Conservation (phyloP, 192 early-diverging fungal species). For the Coemansia brasiliensis region DNA sequence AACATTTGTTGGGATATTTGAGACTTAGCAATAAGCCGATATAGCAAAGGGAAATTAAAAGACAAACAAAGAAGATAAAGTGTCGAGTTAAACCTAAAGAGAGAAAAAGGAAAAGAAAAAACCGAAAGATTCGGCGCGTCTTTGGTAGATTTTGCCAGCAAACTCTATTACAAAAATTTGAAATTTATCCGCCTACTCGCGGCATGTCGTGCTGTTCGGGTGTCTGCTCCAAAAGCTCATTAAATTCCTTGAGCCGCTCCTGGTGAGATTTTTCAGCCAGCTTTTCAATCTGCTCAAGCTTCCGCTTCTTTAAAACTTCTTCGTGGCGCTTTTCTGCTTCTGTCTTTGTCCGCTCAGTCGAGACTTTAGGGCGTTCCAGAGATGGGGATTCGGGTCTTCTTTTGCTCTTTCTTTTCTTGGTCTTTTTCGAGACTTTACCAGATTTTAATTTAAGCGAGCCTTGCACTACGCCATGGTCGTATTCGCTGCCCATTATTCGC, state of each 20-base stretch:
- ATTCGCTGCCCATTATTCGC: conserved; percentile 36
- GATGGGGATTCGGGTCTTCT: not conserved
- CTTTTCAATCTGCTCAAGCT: conserved; percentile 41
- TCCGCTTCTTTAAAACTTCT: conserved; percentile 20
- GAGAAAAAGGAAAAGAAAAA: no score
- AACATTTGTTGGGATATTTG: no score
- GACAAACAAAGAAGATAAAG: no score
- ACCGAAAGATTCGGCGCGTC: no score
- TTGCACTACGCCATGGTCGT: conserved; percentile 43
- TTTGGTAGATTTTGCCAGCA: no score
- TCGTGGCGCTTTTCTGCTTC: conserved; percentile 35
- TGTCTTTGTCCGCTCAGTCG: not conserved
- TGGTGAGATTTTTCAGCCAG: conserved; percentile 48
- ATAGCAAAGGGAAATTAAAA: no score
- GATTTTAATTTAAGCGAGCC: conserved; percentile 43
- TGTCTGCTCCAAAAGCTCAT: conserved; percentile 59
- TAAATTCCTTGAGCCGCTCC: conserved; percentile 60
- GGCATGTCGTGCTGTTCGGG: conserved; percentile 71
- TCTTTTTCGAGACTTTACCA: conserved; percentile 22
- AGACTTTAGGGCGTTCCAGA: not conserved
- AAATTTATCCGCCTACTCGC: conserved; percentile 34
- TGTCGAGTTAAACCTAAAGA: no score
- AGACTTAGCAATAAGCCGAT: no score
- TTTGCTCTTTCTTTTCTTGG: conserved; percentile 10
- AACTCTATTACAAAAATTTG: not conserved